phyloP scores from a whole-genome alignment of 2,329 filamentous ascomycete genomes.

The Xylariales sp. region DNA sequence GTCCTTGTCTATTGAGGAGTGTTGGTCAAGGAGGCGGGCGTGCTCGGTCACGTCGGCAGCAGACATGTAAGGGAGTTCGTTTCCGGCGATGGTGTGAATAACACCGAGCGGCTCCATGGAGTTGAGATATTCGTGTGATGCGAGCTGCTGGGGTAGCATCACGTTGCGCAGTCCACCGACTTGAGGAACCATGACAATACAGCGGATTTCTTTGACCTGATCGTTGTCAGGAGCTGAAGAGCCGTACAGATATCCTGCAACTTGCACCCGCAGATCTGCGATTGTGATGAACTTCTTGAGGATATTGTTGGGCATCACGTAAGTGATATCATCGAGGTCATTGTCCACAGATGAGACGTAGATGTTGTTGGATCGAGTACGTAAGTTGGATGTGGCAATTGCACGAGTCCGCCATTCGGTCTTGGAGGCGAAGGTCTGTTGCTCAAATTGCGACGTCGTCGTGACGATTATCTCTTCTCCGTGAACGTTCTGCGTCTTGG shows the following conservation, averaged over 20 bases:
- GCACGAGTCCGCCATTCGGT: conserved; percentile 97
- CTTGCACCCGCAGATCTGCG: conserved; percentile 91
- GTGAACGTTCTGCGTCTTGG: conserved; percentile 94
- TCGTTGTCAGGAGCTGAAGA: conserved; percentile 89
- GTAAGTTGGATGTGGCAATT: conserved; percentile 92
- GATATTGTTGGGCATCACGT: conserved; percentile 99
- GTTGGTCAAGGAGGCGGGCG: conserved; percentile 79
- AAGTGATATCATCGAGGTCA: conserved; percentile 85
- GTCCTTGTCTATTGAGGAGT: conserved; percentile 74
- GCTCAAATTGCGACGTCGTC: conserved; percentile 95
- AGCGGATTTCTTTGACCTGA: conserved; percentile 93
- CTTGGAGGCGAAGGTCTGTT: conserved; percentile 96
- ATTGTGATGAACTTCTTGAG: conserved; percentile 98
- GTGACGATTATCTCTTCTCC: conserved; percentile 98
- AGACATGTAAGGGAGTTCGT: conserved; percentile 95
- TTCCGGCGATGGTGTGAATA: conserved; percentile 93
- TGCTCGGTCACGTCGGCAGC: conserved; percentile 93
- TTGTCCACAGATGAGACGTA: conserved; percentile 97
- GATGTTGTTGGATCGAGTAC: conserved; percentile 93
- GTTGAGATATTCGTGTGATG: conserved; percentile 85
- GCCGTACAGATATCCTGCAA: conserved; percentile 93
- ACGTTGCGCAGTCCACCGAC: conserved; percentile 90
- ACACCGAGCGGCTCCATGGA: conserved; percentile 86
- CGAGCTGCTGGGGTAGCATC: conserved; percentile 82
- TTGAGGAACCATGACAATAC: conserved; percentile 96